Evolutionary conservation across 805 yeast genomes (phyloP).

Genomic region (Cyberlindnera xylosilytica): DNA sequence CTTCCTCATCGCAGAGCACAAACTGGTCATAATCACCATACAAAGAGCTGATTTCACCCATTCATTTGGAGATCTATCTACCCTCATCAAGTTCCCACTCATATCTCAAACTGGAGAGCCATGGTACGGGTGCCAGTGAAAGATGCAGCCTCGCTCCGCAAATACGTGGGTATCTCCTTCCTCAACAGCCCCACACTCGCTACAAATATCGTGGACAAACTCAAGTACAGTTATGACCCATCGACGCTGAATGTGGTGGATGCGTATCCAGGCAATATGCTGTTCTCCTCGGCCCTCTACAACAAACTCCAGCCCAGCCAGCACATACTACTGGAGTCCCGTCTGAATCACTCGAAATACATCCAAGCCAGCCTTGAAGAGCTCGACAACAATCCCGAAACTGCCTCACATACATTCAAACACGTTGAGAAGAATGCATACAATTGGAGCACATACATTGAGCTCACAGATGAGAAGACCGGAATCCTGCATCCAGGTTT

Average conservation of each 20-base stretch:
- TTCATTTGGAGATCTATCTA: too few species aligned
- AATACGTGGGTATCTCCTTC: slow-evolving; percentile 12
- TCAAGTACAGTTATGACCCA: slow-evolving; percentile 37
- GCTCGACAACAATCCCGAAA: background rate
- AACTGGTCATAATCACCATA: background rate
- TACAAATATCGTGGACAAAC: slow-evolving; percentile 42
- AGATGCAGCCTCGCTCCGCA: slow-evolving; percentile 6
- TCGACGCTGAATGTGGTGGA: slow-evolving; percentile 52
- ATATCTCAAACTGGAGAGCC: background rate
- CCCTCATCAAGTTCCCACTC: background rate
- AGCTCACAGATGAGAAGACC: slow-evolving; percentile 41
- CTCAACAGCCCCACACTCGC: slow-evolving; percentile 9
- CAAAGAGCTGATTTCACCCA: too few species aligned
- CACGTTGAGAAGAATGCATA: slow-evolving; percentile 51
- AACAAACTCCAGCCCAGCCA: slow-evolving; percentile 56
- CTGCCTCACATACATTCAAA: slow-evolving; percentile 22
- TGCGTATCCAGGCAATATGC: slow-evolving; percentile 55
- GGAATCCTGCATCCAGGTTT: slow-evolving; percentile 40
- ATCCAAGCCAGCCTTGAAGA: slow-evolving; percentile 8
- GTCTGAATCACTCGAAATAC: slow-evolving; percentile 30
- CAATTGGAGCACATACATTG: slow-evolving; percentile 59
- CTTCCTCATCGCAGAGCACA: background rate
- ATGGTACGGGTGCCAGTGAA: slow-evolving; percentile 9
- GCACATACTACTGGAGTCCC: slow-evolving; percentile 61
- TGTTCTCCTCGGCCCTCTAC: slow-evolving; percentile 62